Base-by-base conservation (phyloP, 164 flowering plant genomes). In the Chloranthus sessilifolius region DNA sequence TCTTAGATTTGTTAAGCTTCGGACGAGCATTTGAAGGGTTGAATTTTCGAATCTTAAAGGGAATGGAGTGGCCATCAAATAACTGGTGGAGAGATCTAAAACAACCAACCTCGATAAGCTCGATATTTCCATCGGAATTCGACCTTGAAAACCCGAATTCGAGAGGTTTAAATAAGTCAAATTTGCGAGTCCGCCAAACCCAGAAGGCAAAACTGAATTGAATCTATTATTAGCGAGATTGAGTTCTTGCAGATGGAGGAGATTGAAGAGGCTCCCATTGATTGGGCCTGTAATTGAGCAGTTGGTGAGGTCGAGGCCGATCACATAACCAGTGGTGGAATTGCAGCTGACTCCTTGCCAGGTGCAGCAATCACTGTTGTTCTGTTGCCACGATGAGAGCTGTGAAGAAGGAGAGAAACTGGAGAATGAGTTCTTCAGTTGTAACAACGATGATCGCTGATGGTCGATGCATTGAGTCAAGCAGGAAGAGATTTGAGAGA, bases 11-110 rank as follows among this genome's bases (percentile, higher is more conserved):
- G 68, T 36, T 6, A 70, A 50, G 39, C 68, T 63, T 17, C 36
- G 49, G 29, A 62, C 49, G 28, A 68, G 41, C 14, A 33, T 50
- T 42, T 30, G 26, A 11, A 71, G 53, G 44, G 57, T 50, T 2
- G 63, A 66, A 6, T 58, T 44, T 10, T 59, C 54, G n/a, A 73
- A 67, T 26, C 20, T 23, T 20, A 67, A 50, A 1, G 50, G 38
- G 12, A 14, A 11, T 3, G 27, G 0, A 19, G 26, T 19, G 11
- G 7, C 15, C 14, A 17, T 22, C 0, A 12, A 6, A 15, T 5
- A 21, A 25, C 4, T 11, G 9, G 19, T 8, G 6, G 74, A 66
- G 6, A 69, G 50, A 63, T 73, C 71, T 16, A 73, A 64, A 22
- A 41, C 38, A n/a, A 64, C 59, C 56, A 73, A 45, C 23, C 50